Base-by-base conservation (phyloP, 176 grass and related monocot species). In the Oryza brachyantha region DNA sequence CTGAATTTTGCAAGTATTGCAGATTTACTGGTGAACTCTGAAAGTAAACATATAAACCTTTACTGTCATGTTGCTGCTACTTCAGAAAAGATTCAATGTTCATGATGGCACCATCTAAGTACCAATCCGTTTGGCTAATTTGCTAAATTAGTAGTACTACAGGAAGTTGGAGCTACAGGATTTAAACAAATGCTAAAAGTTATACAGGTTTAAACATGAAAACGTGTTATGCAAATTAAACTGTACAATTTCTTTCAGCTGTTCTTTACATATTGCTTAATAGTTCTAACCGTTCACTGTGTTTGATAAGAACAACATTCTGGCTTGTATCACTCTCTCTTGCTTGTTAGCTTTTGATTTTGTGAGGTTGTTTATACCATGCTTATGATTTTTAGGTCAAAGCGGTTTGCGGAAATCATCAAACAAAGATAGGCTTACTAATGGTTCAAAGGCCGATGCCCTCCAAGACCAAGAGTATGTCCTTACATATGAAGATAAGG, bases 401-500 rank as follows among this genome's bases (percentile, higher is more conserved):
- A 87, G 68, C 13, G 69, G 81, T 37, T 50, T 86, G 71, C 16
- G 55, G 38, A 86, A 74, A 57, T 65, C 62, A 72, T 64, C 87
- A 7, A 68, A 21, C 81, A 90, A 73, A 60, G 87, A 93, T 24
- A 75, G 73, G 60, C 81, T 85, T 66, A 72, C 73, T 46, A 72
- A 76, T 73, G 77, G 87, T 21, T 73, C 82, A 66, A 86, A 87
- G 25, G 75, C 61, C 16, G 84, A 93, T 85, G 48, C 85, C 34
- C 74, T 93, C 66, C 84, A 90, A 87, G 91, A 89, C 31, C 75
- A 86, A 52, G 87, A 90, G 26, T 93, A 87, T 64, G 91, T 90
- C 61, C 91, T 93, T 31, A 93, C 91, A 27, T 93, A 93, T 2
- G 91, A 93, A 70, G 91, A 93, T 55, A 93, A 90, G 73, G 91